Percentiles rank a stretch among this genome's conserved stretches.
These are phyloP conservation scores for Cercospora sp. DNA, from an alignment of 2,329 filamentous ascomycete species.

Conservation along the genomic window DNA sequence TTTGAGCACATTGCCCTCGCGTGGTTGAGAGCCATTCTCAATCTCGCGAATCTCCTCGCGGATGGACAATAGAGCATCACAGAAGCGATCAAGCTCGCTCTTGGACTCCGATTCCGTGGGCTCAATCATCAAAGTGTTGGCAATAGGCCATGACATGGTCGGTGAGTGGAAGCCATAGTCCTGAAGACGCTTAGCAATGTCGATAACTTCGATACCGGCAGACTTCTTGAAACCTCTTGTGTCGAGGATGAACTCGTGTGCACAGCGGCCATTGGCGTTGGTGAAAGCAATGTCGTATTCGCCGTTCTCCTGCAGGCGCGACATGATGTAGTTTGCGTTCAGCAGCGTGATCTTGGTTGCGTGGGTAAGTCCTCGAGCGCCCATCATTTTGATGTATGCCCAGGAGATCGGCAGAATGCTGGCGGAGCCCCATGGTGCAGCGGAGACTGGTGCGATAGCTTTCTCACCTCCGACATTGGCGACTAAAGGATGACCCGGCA, in stretches of 20 bases:
- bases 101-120: slow-evolving; percentile 93
- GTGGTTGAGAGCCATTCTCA: slow-evolving; percentile 74
- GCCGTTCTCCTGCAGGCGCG: slow-evolving; percentile 72
- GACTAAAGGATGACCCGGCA: slow-evolving; percentile 69
- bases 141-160: slow-evolving; percentile 95
- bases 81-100: slow-evolving; percentile 89
- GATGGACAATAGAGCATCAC: slow-evolving; percentile 84
- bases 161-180: slow-evolving; percentile 97
- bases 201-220: slow-evolving; percentile 83
- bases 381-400: slow-evolving; percentile 96
- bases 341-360: slow-evolving; percentile 91
- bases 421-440: slow-evolving; percentile 82
- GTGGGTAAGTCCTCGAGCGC: slow-evolving; percentile 74
- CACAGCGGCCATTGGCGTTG: slow-evolving; percentile 82
- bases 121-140: slow-evolving; percentile 97
- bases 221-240: slow-evolving; percentile 79
- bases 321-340: slow-evolving; percentile 95
- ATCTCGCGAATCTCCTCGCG: slow-evolving; percentile 79
- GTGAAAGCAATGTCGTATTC: slow-evolving; percentile 89
- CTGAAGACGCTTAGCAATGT: slow-evolving; percentile 93
- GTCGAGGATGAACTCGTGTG: slow-evolving; percentile 96
- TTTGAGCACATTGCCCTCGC: slow-evolving; percentile 80
- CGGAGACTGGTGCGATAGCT: slow-evolving; percentile 71
- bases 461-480: slow-evolving; percentile 55
- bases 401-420: slow-evolving; percentile 93